phyloP scores from a whole-genome alignment of 371 early-diverging fungal species.

The Homolaphlyctis polyrhiza region DNA sequence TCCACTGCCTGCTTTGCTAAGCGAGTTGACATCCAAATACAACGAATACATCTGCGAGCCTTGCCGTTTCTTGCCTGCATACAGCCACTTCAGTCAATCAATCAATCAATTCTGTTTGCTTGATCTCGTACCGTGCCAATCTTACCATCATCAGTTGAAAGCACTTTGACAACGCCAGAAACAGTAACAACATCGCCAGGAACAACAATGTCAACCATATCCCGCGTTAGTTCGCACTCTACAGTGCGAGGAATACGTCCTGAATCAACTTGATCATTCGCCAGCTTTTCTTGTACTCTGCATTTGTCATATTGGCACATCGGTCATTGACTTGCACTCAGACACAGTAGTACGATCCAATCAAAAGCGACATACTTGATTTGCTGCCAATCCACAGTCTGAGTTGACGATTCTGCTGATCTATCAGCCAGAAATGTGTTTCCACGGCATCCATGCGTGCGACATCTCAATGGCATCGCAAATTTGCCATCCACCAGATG shows the following conservation, averaged over 20 bases:
- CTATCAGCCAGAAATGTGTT: constrained; percentile 40
- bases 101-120: not conserved
- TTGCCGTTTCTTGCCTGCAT: constrained; percentile 14
- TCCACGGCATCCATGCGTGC: constrained; percentile 39
- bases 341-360: no score
- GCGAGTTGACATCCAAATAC: constrained; percentile 60
- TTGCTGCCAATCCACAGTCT: constrained; percentile 60
- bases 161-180: constrained; percentile 67
- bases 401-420: constrained; percentile 41
- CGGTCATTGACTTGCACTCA: not conserved
- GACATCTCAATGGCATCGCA: constrained; percentile 36
- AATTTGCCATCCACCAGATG: constrained; percentile 43
- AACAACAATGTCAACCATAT: constrained; percentile 63
- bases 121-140: not conserved
- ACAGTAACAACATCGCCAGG: constrained; percentile 73
- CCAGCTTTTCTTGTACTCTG: constrained; percentile 67
- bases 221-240: constrained; percentile 60
- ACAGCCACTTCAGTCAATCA: not conserved
- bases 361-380: constrained; percentile 35
- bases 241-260: constrained; percentile 73
- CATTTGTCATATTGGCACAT: no score
- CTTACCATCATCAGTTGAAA: constrained; percentile 57
- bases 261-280: constrained; percentile 65
- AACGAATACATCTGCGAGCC: constrained; percentile 50
- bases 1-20: constrained; percentile 50